A percentile compares a stretch with the other conserved stretches of the same genome.
Evolutionary conservation across 371 early-diverging fungal genomes (phyloP).

Genomic region (Mucor indicus): DNA sequence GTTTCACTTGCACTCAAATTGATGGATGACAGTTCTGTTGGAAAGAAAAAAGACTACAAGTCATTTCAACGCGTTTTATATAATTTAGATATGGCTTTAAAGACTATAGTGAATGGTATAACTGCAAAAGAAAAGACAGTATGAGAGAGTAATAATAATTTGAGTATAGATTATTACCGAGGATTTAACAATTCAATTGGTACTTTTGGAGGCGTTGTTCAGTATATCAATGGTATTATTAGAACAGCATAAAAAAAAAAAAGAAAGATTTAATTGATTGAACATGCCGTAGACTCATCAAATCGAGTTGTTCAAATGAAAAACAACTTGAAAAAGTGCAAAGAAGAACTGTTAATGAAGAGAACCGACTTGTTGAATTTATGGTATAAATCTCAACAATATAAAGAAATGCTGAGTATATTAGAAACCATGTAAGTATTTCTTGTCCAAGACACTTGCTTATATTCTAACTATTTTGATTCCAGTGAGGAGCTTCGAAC

Average conservation of each 20-base stretch:
- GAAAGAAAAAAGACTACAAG: slow-evolving; percentile 73
- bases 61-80: slow-evolving; percentile 68
- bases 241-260: neutral
- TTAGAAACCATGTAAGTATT: slow-evolving; percentile 67
- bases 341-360: slow-evolving; percentile 67
- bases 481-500: slow-evolving; percentile 78
- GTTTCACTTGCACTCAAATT: slow-evolving; percentile 83
- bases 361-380: slow-evolving; percentile 74
- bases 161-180: slow-evolving; percentile 76
- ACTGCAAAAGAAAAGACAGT: too few species aligned
- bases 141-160: neutral
- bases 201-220: slow-evolving; percentile 88
- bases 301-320: slow-evolving; percentile 67
- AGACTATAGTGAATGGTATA: slow-evolving; percentile 84
- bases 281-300: slow-evolving; percentile 56
- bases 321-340: slow-evolving; percentile 61
- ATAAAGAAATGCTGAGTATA: slow-evolving; percentile 80
- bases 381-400: slow-evolving; percentile 78
- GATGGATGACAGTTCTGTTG: slow-evolving; percentile 80
- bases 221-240: slow-evolving; percentile 71
- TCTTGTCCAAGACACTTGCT: neutral
- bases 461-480: neutral
- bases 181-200: slow-evolving; percentile 92
- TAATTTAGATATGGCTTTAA: slow-evolving; percentile 80
- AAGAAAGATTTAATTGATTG: neutral